Evolutionary conservation across 2,329 filamentous ascomycete genomes (phyloP), one percentile per base, ranked within the genome.

Genomic region (Penicillium italicum): DNA sequence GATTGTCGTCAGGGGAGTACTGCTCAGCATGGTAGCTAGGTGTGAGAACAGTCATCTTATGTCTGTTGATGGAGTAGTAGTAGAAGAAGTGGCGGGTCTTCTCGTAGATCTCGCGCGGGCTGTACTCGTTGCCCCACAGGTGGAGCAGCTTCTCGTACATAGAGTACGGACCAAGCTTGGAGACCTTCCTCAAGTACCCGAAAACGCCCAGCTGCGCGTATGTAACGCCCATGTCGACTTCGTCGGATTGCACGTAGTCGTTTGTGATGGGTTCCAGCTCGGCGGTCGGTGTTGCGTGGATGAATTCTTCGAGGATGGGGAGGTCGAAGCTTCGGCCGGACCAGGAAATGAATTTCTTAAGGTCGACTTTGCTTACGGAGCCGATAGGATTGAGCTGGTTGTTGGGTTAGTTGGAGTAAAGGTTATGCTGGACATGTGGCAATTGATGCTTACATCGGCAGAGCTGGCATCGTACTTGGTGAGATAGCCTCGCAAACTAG

Each of bases 271-370:
- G 88, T 63, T 88, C 82, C 67, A 84, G 76, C 66, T 87, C 85
- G 4, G 85, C 84, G 0, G 84, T 86, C 4, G 85, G 85, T 0
- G 77, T 75, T 0, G 85, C 87, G 12, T 78, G 76, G 37, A 91
- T 71, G 74, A 91, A 92, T 10, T 83, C 79, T 10, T 83, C 71
- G 1, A 91, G 79, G 50, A 88, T 82, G 0, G 86, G 85, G 1
- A 92, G 72, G 5, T 80, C 70, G 65, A 88, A 90, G 34, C 79
- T 74, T 18, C 69, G 74, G 50, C 77, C 71, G 2, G 85, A 82
- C 79, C 83, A 91, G n/a, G 74, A 75, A 56, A 91, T 88, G 73
- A 92, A 91, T 10, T 80, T 74, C 69, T 88, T 89, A 1, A 90
- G 75, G 63, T 91, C 88, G 2, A 79, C 83, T 70, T 90, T 91